Percentiles rank a stretch among this genome's conserved stretches.
These are phyloP conservation scores for Metarhizium guizhouense DNA, from an alignment of 2,329 filamentous ascomycete genomes.

Conservation along the genomic window DNA sequence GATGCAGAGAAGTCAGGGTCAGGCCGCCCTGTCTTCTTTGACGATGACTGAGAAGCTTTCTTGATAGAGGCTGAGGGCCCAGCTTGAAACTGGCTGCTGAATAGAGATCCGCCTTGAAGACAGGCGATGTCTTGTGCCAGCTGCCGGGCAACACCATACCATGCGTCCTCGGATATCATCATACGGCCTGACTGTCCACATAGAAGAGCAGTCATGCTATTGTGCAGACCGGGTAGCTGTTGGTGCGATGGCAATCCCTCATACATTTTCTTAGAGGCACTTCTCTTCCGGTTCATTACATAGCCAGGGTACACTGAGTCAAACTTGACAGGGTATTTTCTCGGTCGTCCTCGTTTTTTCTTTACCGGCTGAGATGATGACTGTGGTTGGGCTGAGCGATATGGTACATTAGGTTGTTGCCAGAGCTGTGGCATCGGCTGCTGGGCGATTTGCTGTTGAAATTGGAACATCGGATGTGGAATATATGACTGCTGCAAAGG, in stretches of 20 bases:
- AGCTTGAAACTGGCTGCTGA: slow-evolving; percentile 3
- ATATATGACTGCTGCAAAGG: slow-evolving; percentile 1
- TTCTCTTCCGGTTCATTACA: not conserved
- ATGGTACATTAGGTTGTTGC: not conserved
- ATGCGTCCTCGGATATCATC: slow-evolving; percentile 11
- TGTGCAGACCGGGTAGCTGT: slow-evolving; percentile 2
- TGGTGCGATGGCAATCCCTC: not conserved
- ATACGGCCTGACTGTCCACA: slow-evolving; percentile 1
- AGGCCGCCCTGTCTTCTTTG: not conserved
- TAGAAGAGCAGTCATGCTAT: slow-evolving; percentile 6
- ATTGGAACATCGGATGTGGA: slow-evolving; percentile 1
- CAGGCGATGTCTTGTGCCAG: slow-evolving; percentile 8
- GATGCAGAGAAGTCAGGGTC: not conserved
- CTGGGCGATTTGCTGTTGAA: not conserved
- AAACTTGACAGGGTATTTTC: slow-evolving; percentile 7
- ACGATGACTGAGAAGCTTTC: not conserved
- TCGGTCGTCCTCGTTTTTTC: slow-evolving; percentile 15
- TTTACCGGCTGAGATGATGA: slow-evolving; percentile 4
- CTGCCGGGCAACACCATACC: slow-evolving; percentile 8
- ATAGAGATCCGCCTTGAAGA: slow-evolving; percentile 6
- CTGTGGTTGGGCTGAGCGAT: not conserved
- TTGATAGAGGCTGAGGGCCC: not conserved
- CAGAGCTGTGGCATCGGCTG: slow-evolving; percentile 4
- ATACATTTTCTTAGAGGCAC: not conserved
- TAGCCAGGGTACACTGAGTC: not conserved